Evolutionary conservation across 148 eudicot species (phyloP).

Genomic region (Chenopodium berlandieri): DNA sequence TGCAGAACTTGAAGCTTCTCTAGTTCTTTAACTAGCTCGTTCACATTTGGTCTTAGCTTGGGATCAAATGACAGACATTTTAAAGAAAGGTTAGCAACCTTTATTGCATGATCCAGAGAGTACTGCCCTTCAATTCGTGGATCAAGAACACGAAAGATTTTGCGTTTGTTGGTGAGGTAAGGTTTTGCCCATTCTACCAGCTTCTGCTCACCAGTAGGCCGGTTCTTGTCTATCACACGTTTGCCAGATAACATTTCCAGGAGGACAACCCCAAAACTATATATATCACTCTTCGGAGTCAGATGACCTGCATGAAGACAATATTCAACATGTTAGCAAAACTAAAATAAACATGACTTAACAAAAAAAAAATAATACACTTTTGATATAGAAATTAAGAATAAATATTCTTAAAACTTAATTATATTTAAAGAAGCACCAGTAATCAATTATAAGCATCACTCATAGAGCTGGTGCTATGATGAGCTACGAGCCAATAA

Average conservation of each 20-base stretch:
- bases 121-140: conserved; percentile 42
- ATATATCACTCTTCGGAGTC: conserved; percentile 33
- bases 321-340: background rate
- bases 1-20: conserved; percentile 36
- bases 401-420: too few species aligned
- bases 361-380: too few species aligned
- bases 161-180: conserved; percentile 28
- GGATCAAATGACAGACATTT: conserved; percentile 43
- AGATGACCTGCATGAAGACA: conserved; percentile 26
- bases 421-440: too few species aligned
- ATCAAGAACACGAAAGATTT: conserved; percentile 32
- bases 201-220: conserved; percentile 34
- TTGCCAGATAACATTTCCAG: conserved; percentile 30
- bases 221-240: conserved; percentile 32
- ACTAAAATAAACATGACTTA: background rate
- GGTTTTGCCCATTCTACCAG: conserved; percentile 39
- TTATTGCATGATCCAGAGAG: conserved; percentile 33
- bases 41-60: conserved; percentile 36
- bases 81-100: conserved; percentile 34
- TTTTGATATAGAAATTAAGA: too few species aligned
- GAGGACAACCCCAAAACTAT: conserved; percentile 35
- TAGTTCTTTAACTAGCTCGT: conserved; percentile 35
- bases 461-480: background rate
- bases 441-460: too few species aligned
- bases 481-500: background rate